Conservation (phyloP, 768 basidiomycete genomes). For the Mycena indigotica region DNA sequence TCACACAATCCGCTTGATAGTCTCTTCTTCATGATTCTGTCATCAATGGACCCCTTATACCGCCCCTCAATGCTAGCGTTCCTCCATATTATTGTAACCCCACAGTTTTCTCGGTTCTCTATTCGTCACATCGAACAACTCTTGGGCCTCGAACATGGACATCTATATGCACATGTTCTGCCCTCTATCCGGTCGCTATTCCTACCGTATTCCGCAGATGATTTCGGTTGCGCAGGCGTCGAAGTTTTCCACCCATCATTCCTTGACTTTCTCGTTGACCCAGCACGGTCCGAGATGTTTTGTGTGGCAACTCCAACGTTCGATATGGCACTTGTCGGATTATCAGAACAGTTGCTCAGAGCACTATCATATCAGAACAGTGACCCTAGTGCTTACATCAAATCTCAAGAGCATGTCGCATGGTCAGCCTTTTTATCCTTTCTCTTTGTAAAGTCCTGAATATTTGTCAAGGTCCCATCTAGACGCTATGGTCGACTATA, state of each 20-base stretch:
- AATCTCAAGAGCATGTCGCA: constrained; percentile 12
- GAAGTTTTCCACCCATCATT: constrained; percentile 9
- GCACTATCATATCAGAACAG: constrained; percentile 16
- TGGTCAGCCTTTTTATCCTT: constrained; percentile 13
- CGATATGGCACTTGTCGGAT: constrained; percentile 7
- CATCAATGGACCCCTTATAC: background rate
- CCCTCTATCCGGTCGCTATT: constrained; percentile 11
- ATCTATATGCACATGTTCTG: constrained; percentile 4
- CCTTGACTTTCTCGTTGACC: constrained; percentile 14
- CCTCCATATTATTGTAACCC: constrained; percentile 14
- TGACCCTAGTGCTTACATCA: constrained; percentile 9
- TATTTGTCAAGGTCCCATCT: constrained; percentile 9
- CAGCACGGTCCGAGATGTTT: constrained; percentile 9
- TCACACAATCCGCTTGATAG: constrained; percentile 9
- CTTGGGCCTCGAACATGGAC: constrained; percentile 2
- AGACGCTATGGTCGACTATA: constrained; percentile 16
- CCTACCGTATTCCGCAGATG: background rate
- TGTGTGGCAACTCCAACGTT: constrained; percentile 4
- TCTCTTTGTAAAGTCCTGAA: background rate
- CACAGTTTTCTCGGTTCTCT: constrained; percentile 9
- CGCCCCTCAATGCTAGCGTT: background rate
- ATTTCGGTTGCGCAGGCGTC: background rate
- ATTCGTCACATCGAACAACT: constrained; percentile 13
- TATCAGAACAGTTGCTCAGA: constrained; percentile 11
- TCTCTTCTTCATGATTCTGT: constrained; percentile 15